Evolutionary conservation across 208 protist species (phyloP).

Genomic region (Leishmania tropica): DNA sequence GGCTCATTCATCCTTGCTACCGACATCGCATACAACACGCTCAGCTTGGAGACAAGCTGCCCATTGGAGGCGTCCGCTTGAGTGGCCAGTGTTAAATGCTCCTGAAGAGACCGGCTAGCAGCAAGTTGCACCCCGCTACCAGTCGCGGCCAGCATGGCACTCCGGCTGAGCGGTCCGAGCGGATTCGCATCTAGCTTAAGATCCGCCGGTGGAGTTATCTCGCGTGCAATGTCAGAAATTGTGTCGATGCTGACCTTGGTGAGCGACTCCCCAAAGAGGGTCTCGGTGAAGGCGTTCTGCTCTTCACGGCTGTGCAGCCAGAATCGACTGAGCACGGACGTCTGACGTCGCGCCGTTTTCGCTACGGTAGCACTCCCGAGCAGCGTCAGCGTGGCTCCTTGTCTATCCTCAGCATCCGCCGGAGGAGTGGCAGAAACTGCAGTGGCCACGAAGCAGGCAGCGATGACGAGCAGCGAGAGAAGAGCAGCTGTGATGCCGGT

Average conservation of each 20-base stretch:
- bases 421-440: background rate
- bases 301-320: slow-evolving; percentile 9
- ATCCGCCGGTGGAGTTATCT: no score
- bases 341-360: background rate
- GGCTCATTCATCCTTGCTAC: background rate
- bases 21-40: slow-evolving; percentile 4
- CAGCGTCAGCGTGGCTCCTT: background rate
- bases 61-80: background rate
- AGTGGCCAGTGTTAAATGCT: background rate
- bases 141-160: background rate
- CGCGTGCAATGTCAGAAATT: background rate
- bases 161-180: background rate
- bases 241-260: slow-evolving; percentile 6
- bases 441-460: background rate
- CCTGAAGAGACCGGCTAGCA: background rate
- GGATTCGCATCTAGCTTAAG: background rate
- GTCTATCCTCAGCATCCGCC: background rate
- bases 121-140: background rate
- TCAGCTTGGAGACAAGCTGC: slow-evolving; percentile 9
- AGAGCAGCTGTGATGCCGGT: background rate
- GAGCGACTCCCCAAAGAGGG: slow-evolving; percentile 4
- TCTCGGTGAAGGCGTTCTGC: slow-evolving; percentile 7
- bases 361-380: background rate
- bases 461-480: slow-evolving; percentile 6
- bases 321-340: slow-evolving; percentile 8